phyloP scores from a whole-genome alignment of 2,329 filamentous ascomycete genomes.

The Whalleya microplaca region DNA sequence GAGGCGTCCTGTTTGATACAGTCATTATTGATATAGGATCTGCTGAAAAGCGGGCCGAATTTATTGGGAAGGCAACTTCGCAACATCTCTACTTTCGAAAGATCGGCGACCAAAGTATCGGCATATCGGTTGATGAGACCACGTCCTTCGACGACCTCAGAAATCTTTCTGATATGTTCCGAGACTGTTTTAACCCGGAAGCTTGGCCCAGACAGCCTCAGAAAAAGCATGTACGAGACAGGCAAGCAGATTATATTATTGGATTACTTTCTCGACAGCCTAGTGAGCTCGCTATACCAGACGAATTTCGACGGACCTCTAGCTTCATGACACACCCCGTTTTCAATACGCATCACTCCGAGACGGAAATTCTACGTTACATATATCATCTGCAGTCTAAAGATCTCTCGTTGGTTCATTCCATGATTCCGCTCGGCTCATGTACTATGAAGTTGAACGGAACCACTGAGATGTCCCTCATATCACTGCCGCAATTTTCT shows the following conservation, averaged over 20 bases:
- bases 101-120: slow-evolving; percentile 63
- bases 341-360: slow-evolving; percentile 93
- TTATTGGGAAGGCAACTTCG: slow-evolving; percentile 56
- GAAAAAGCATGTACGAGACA: too few species aligned
- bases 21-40: slow-evolving; percentile 65
- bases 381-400: slow-evolving; percentile 93
- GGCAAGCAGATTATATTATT: too few species aligned
- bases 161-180: slow-evolving; percentile 31
- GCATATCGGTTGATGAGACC: slow-evolving; percentile 80
- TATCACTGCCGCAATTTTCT: slow-evolving; percentile 76
- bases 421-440: slow-evolving; percentile 95
- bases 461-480: slow-evolving; percentile 88
- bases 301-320: slow-evolving; percentile 69
- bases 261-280: slow-evolving; percentile 40
- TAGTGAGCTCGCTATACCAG: slow-evolving; percentile 53
- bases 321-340: slow-evolving; percentile 85
- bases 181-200: too few species aligned
- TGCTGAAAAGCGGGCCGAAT: slow-evolving; percentile 51
- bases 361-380: slow-evolving; percentile 92
- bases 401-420: slow-evolving; percentile 91
- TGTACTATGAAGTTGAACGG: slow-evolving; percentile 99
- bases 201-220: too few species aligned
- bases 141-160: slow-evolving; percentile 55
- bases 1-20: slow-evolving; percentile 76
- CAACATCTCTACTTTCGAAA: slow-evolving; percentile 65